phyloP scores from a whole-genome alignment of 108 stramenopile genomes.

The Fragilaria crotonensis region DNA sequence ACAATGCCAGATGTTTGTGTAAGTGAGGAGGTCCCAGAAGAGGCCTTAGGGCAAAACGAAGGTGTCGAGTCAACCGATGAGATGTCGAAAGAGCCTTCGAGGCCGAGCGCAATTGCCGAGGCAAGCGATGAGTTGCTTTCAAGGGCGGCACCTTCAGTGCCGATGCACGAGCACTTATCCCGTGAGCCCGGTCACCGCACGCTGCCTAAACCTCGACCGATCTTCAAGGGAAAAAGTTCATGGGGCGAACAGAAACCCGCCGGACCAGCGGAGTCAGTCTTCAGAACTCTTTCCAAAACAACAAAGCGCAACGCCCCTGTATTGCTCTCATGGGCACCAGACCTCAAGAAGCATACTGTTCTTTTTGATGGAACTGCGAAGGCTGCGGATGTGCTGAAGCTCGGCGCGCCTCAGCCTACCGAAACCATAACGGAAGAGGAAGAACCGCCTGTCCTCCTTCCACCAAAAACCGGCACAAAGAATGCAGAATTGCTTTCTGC shows the following conservation, averaged over 20 bases:
- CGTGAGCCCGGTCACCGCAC: too few species aligned
- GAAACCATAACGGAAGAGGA: background rate
- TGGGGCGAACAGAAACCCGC: too few species aligned
- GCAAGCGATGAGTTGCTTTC: too few species aligned
- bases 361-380: background rate
- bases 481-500: background rate
- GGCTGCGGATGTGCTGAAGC: background rate
- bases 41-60: too few species aligned
- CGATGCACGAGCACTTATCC: too few species aligned
- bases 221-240: conserved; percentile 11
- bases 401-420: background rate
- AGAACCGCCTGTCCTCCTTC: background rate
- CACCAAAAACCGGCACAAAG: background rate
- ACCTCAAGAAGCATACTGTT: conserved; percentile 19
- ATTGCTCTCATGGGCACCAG: conserved; percentile 4
- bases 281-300: background rate
- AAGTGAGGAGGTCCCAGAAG: too few species aligned
- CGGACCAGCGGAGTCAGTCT: background rate
- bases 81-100: too few species aligned
- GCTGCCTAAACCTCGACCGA: too few species aligned
- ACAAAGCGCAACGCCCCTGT: background rate
- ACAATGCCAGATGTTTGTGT: too few species aligned
- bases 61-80: too few species aligned
- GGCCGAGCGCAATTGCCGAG: too few species aligned
- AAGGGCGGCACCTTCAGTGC: too few species aligned